phyloP scores from a whole-genome alignment of 192 early-diverging fungal genomes.

The Chytriomyces sp. region DNA sequence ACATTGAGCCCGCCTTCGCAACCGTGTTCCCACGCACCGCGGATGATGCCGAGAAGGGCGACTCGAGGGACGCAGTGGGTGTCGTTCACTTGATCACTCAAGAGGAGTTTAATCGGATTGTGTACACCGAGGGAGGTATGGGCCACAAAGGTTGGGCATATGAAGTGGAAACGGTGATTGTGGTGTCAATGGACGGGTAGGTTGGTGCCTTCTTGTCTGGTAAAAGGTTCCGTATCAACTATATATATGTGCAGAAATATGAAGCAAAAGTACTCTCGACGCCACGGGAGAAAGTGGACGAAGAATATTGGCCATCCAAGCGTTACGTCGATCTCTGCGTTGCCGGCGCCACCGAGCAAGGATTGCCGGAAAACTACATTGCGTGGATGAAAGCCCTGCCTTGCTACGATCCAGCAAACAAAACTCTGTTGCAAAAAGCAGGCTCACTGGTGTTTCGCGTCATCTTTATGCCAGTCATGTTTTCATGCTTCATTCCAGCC shows the following conservation, averaged over 20 bases:
- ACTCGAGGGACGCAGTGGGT: too few species aligned
- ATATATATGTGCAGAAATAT: neutral
- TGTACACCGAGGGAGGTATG: neutral
- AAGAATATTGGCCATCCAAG: slow-evolving; percentile 18
- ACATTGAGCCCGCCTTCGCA: slow-evolving; percentile 15
- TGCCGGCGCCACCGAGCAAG: neutral
- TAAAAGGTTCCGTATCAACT: too few species aligned
- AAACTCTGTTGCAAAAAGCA: neutral
- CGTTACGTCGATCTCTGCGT: slow-evolving; percentile 13
- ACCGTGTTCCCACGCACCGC: neutral
- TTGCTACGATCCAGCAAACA: slow-evolving; percentile 2
- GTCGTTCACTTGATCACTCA: slow-evolving; percentile 1
- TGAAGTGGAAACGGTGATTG: neutral
- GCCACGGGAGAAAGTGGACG: neutral
- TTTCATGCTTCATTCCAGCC: neutral
- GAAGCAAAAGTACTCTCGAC: neutral
- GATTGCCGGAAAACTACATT: neutral
- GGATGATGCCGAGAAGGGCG: neutral
- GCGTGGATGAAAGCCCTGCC: neutral
- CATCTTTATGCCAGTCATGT: neutral
- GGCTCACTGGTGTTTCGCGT: neutral
- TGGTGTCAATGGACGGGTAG: neutral
- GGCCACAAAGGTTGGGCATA: slow-evolving; percentile 8
- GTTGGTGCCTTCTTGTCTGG: too few species aligned
- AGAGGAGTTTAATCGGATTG: neutral